Base-by-base conservation (phyloP, 208 protist genomes). In the Trichomonas vaginalis region DNA sequence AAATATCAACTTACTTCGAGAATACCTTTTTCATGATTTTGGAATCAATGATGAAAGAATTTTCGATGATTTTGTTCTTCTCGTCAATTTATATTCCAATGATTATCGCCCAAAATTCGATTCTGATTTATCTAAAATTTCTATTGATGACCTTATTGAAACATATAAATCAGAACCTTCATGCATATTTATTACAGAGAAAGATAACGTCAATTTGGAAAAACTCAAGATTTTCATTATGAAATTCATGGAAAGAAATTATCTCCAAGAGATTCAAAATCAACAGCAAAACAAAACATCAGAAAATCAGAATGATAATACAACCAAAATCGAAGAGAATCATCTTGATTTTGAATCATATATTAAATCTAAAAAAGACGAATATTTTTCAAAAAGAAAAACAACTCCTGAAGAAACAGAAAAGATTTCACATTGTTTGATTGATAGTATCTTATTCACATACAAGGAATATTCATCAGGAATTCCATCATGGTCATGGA, bases 11-110 rank as follows among this genome's bases (percentile, higher is more conserved):
- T 12, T 96, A 12, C 10, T 96, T 61, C 95, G 95, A 35, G 61
- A 96, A 40, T 96, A 96, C 15, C 4, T 96, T 4, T 32, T 12
- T 47, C 0, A 47, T 32, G 92, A 95, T n/a, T 82, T 82, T 32
- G 8, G 35, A 17, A 8, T n/a, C n/a, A 47, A 42, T 14, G 92
- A 37, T 27, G 51, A 96, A 95, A 96, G 96, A 37, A 96, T 96
- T 14, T 96, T 96, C 42, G 96, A 97, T 83, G 96, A 97, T 83
- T 97, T 96, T 95, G 96, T 96, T 47, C 87, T 96, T 12, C 17
- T 70, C 21, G 21, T 70, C 1, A 70, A 70, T 27, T n/a, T 70
- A 6, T 27, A n/a, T 32, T 12, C 21, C 17, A n/a, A 12, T 32
- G 56, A 70, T 70, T 70, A 70, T 27, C n/a, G 56, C n/a, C 56